These are phyloP conservation scores for Zygosaccharomyces gambellarensis DNA, from an alignment of 805 yeast genomes.

Conservation along the genomic window DNA sequence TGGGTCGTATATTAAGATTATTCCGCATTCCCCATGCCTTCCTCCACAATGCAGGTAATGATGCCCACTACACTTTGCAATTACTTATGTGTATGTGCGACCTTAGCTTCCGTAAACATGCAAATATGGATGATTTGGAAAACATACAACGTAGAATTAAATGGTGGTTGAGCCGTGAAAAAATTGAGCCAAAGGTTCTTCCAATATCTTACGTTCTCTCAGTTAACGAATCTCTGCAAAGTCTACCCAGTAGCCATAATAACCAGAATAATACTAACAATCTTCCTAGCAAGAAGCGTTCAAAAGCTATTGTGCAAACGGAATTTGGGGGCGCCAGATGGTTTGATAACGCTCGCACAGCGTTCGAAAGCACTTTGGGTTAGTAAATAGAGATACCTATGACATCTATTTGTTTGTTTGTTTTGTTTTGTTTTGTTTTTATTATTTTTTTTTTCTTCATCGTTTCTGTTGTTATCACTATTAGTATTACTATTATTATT, in stretches of 20 bases:
- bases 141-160: constrained; percentile 17
- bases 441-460: neutral
- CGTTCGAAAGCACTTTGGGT: constrained; percentile 19
- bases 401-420: neutral
- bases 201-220: constrained; percentile 29
- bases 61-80: constrained; percentile 57
- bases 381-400: constrained; percentile 1
- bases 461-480: neutral
- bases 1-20: constrained; percentile 44
- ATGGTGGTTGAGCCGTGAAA: constrained; percentile 21
- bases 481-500: neutral
- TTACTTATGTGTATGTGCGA: constrained; percentile 50
- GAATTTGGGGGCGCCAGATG: constrained; percentile 32
- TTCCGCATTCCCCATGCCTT: constrained; percentile 52
- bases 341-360: constrained; percentile 20
- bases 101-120: constrained; percentile 26
- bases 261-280: neutral
- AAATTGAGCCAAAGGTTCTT: constrained; percentile 23
- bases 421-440: neutral
- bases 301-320: constrained; percentile 26
- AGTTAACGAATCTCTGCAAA: constrained; percentile 10
- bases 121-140: constrained; percentile 26
- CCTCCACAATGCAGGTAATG: constrained; percentile 70
- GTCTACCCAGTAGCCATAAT: neutral
- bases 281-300: constrained; percentile 5